Conservation (phyloP, 352 stramenopile species). For the Phytophthora palmivora region DNA sequence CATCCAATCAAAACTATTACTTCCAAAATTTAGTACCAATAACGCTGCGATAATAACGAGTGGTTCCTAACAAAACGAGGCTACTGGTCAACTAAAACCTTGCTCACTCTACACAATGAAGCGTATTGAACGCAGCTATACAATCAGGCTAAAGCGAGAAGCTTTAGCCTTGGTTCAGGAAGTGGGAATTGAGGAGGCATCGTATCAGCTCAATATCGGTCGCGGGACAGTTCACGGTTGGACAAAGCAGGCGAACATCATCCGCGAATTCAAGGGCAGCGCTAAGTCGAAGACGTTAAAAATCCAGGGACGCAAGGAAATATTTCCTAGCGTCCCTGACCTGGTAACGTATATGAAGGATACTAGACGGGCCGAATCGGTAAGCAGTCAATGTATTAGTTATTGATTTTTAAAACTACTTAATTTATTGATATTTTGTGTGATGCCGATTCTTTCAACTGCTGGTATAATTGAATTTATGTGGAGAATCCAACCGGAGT, state of each 20-base stretch:
- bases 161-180: background rate
- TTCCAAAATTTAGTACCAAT: no score
- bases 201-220: background rate
- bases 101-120: background rate
- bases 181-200: background rate
- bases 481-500: conserved; percentile 1
- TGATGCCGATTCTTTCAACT: background rate
- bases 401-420: background rate
- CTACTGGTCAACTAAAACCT: background rate
- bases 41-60: background rate
- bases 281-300: conserved; percentile 1
- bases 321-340: conserved; percentile 5
- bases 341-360: conserved; percentile 11
- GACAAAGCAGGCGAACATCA: background rate
- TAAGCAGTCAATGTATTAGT: background rate
- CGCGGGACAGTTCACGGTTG: background rate
- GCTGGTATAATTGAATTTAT: background rate
- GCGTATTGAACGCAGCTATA: background rate
- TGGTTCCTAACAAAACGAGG: background rate
- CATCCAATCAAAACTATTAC: no score
- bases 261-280: background rate
- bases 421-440: background rate
- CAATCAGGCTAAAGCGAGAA: background rate
- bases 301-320: conserved; percentile 4
- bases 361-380: background rate